Conservation (phyloP, 1,284 basidiomycete species). For the Anthracocystis walkeri region DNA sequence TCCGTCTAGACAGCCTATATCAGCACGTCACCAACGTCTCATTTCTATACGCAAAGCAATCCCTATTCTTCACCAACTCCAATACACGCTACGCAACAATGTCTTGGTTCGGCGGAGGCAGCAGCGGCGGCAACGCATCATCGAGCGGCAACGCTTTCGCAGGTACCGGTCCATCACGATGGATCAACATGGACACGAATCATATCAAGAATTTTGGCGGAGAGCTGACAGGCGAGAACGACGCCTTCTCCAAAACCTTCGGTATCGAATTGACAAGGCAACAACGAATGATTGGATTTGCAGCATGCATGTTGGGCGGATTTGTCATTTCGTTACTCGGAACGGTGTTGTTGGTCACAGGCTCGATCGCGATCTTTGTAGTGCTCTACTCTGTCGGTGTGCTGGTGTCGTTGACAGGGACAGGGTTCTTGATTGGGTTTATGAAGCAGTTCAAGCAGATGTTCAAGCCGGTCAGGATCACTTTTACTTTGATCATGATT, state of each 20-base stretch:
- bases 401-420: constrained; percentile 81
- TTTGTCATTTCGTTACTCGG: constrained; percentile 80
- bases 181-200: constrained; percentile 64
- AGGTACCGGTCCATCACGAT: constrained; percentile 42
- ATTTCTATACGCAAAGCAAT: too few relatives aligned
- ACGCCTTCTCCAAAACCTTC: constrained; percentile 56
- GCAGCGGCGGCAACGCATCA: constrained; percentile 7
- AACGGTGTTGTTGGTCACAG: constrained; percentile 81
- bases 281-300: constrained; percentile 62
- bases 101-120: constrained; percentile 43
- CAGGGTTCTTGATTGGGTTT: constrained; percentile 60
- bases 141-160: constrained; percentile 27
- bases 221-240: constrained; percentile 62
- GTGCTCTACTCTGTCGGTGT: constrained; percentile 87
- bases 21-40: neutral
- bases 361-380: constrained; percentile 80
- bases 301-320: constrained; percentile 71
- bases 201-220: constrained; percentile 58
- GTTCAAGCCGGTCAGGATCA: constrained; percentile 91
- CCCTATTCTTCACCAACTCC: neutral
- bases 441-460: constrained; percentile 74
- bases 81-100: constrained; percentile 9
- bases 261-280: constrained; percentile 63
- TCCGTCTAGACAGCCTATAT: neutral
- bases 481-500: constrained; percentile 83